Evolutionary conservation across 1,284 basidiomycete genomes (phyloP).

Genomic region (Neonothopanus nambi): DNA sequence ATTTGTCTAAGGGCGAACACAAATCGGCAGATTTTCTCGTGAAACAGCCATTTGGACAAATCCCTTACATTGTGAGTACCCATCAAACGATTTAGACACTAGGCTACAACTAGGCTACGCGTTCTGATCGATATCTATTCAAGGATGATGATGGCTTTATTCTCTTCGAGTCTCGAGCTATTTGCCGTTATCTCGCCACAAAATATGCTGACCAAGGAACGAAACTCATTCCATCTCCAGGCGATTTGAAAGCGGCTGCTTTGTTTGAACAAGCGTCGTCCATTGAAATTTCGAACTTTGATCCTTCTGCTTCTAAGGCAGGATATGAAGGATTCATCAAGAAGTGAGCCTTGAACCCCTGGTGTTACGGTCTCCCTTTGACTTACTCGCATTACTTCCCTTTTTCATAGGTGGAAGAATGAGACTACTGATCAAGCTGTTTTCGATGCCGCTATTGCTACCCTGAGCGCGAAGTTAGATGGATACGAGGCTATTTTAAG

Average conservation of each 20-base stretch:
- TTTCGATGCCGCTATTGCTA: constrained; percentile 32
- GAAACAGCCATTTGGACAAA: constrained; percentile 62
- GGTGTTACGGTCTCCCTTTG: too few relatives aligned
- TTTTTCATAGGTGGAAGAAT: constrained; percentile 34
- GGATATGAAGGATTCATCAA: constrained; percentile 49
- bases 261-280: constrained; percentile 58
- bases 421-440: constrained; percentile 32
- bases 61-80: constrained; percentile 54
- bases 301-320: constrained; percentile 40
- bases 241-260: constrained; percentile 31
- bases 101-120: too few relatives aligned
- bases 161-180: constrained; percentile 44
- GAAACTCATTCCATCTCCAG: constrained; percentile 3
- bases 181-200: constrained; percentile 38
- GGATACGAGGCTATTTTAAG: constrained; percentile 52
- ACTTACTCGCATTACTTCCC: too few relatives aligned
- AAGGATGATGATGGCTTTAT: constrained; percentile 36
- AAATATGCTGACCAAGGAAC: constrained; percentile 33
- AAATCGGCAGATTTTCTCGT: constrained; percentile 38
- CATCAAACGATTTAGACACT: neutral
- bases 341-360: constrained; percentile 21
- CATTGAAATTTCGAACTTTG: constrained; percentile 54
- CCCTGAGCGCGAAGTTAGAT: constrained; percentile 39
- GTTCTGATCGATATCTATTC: neutral
- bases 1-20: constrained; percentile 39